Percentiles rank a stretch among this genome's conserved stretches.
Conservation (phyloP, 1,284 basidiomycete species). For the Cutaneotrichosporon mucoides region DNA sequence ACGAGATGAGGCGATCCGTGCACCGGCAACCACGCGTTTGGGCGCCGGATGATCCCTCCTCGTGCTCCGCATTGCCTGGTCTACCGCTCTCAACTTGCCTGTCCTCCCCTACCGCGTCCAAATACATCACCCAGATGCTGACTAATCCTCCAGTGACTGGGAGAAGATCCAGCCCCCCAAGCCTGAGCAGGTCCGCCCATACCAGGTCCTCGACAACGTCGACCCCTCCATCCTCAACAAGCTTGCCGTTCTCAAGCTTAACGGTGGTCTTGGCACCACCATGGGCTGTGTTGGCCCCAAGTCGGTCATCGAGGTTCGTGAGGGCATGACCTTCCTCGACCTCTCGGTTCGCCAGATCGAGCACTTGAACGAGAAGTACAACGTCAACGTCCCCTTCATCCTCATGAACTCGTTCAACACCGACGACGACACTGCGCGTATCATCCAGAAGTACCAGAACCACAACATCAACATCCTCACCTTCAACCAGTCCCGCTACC, state of each 20-base stretch:
- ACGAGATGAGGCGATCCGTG: too few relatives aligned
- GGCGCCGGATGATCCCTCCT: too few relatives aligned
- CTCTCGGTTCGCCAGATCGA: constrained; percentile 96
- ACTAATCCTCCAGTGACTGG: constrained; percentile 69
- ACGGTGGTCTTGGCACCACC: constrained; percentile 85
- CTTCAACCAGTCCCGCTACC: constrained; percentile 94
- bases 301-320: constrained; percentile 85
- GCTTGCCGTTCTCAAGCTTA: constrained; percentile 98
- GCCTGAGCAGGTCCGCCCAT: constrained; percentile 86
- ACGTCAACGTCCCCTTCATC: constrained; percentile 87
- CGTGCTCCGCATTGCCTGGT: too few relatives aligned
- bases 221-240: constrained; percentile 77
- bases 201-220: constrained; percentile 65
- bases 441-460: constrained; percentile 99
- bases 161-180: constrained; percentile 95
- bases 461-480: constrained; percentile 92
- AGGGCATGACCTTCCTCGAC: constrained; percentile 99
- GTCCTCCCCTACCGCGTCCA: too few relatives aligned
- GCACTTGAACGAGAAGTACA: constrained; percentile 60
- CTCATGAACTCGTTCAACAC: constrained; percentile 99
- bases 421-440: constrained; percentile 91
- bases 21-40: too few relatives aligned
- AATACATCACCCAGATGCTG: too few relatives aligned
- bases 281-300: constrained; percentile 59
- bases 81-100: too few relatives aligned